Evolutionary conservation across 164 flowering plant genomes (phyloP), one percentile per base, ranked within the genome.

Genomic region (Macadamia tetraphylla): DNA sequence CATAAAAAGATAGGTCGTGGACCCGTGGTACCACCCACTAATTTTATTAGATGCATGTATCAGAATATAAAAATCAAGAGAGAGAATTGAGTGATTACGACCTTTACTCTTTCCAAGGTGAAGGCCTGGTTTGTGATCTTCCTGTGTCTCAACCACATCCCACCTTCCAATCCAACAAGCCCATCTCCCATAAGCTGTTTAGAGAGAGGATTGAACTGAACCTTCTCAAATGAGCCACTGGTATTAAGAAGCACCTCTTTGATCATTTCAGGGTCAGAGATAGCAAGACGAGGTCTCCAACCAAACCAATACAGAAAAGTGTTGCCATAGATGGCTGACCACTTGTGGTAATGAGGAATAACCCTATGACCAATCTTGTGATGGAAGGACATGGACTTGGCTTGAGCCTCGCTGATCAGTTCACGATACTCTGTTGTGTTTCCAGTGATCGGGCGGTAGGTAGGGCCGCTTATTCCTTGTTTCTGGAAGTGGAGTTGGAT

Each of bases 271-370:
- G 85, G 87, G 17, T 90, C 96, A 15, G 85, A 35, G 8, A 83
- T 67, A 2, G 88, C 88, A 55, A 90, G 55, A 61, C 83, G 53
- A 51, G 55, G 88, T 56, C 48, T 79, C 0, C 80, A 30, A 46
- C 96, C 92, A 67, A 86, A 85, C 96, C 96, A 88, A 74, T 77
- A 86, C 1, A 90, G 72, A 58, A 82, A 88, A 3, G 72, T 85
- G 68, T 81, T 80, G 52, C 93, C 93, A 66, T 86, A 90, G 31
- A 60, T 35, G 23, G n/a, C 30, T 0, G 89, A 83, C 92, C 96
- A 90, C 46, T 35, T 63, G 73, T 70, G 85, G 55, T 51, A 51
- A 15, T 51, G 55, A 51, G 55, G 55, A 12, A 51, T 51, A 15
- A 51, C 55, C 6, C 87, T 70, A 48, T 67, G 74, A 1, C 80